phyloP scores from a whole-genome alignment of 495 filamentous ascomycete species.

The Thermothielavioides terrestris region DNA sequence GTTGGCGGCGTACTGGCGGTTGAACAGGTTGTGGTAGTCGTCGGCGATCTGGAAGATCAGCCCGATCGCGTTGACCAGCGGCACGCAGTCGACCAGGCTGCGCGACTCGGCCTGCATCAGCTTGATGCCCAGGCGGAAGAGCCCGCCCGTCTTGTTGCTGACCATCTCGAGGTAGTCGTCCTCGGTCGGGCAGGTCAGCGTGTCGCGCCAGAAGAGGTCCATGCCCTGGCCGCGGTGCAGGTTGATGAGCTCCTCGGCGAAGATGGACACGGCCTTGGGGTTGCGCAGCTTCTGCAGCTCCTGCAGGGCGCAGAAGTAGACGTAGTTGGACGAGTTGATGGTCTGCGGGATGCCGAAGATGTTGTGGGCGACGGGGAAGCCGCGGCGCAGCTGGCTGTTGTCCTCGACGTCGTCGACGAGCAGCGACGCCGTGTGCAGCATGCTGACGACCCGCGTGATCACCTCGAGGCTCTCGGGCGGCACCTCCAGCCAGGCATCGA shows the following conservation, averaged over 20 bases:
- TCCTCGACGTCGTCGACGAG: constrained; percentile 93
- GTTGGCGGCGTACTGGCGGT: constrained; percentile 64
- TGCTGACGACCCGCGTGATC: constrained; percentile 80
- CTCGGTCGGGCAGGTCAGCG: constrained; percentile 83
- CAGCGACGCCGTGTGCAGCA: constrained; percentile 90
- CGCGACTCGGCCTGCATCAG: constrained; percentile 88
- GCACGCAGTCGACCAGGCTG: constrained; percentile 60
- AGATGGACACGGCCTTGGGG: constrained; percentile 63
- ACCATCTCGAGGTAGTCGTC: constrained; percentile 99
- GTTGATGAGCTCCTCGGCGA: constrained; percentile 82
- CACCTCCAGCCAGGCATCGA: constrained; percentile 84
- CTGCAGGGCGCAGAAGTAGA: constrained; percentile 85
- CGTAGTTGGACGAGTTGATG: constrained; percentile 95
- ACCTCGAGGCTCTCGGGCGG: constrained; percentile 66
- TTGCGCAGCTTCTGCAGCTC: constrained; percentile 72
- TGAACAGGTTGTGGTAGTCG: constrained; percentile 85
- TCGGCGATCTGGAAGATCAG: constrained; percentile 95
- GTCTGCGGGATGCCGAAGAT: constrained; percentile 96
- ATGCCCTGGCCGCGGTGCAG: constrained; percentile 94
- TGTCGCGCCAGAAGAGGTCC: constrained; percentile 96
- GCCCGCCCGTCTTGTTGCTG: constrained; percentile 90
- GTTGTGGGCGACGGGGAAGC: constrained; percentile 82
- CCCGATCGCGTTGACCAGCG: constrained; percentile 82
- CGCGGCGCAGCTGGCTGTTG: constrained; percentile 71
- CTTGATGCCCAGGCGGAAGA: constrained; percentile 90